Base-by-base conservation (phyloP, 2,329 filamentous ascomycete species). In the Fusarium albosuccineum region DNA sequence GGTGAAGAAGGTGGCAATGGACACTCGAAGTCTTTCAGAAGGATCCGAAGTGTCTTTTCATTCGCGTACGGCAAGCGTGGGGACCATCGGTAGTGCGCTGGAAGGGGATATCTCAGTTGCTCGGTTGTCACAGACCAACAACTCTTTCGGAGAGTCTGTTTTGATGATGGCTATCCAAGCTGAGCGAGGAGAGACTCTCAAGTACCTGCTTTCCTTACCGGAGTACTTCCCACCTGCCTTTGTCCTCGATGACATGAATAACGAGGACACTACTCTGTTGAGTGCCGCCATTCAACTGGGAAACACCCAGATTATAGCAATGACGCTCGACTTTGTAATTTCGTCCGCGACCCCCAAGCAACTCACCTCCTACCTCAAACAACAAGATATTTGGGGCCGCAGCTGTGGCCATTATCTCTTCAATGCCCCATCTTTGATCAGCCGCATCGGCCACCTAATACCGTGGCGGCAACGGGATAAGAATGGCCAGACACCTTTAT, bases 401-500 rank as follows among this genome's bases (percentile, higher is more conserved):
- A 97, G 94, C 64, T 87, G 93, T 53, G 96, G 91, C n/a, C 96
- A 99, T 78, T 99, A 99, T 77, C 85, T 99, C 14, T 99, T 99
- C 81, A 92, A 97, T 74, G 91, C 93, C 9, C 96, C 96, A 3
- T 85, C 87, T 54, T 83, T 99, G 17, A 96, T 99, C 69, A 82
- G 84, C 44, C 86, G 87, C 56, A 90, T 98, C 62, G 94, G 94
- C 3, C 85, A 86, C 62, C 80, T 95, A 68, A 83, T 99, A 54
- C 92, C 93, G 9, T 99, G 96, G 96, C 87, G 89, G 60, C 89
- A 97, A 77, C 93, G 91, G 70, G 96, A 99, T 78, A 97, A 94
- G 77, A 97, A 98, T 75, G 96, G 96, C 0, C 96, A 98, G 79
- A 99, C 97, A n/a, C 97, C 96, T 2, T 82, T 99, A 9, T 98